phyloP scores from a whole-genome alignment of 106 monocot species.

The Acorus calamus region DNA sequence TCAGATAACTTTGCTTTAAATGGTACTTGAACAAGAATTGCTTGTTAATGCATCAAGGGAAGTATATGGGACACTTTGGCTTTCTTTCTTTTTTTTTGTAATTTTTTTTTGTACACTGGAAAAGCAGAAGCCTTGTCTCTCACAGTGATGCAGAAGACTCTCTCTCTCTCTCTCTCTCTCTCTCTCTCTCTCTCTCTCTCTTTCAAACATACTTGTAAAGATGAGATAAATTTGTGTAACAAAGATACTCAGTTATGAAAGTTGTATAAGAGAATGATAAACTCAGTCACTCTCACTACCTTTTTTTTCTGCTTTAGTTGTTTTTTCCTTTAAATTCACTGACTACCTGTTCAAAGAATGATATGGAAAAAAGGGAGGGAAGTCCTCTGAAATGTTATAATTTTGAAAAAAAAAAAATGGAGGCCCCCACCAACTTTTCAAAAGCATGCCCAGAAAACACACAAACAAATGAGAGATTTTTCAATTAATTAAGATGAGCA shows the following conservation, averaged over 20 bases:
- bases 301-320: no score
- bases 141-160: no score
- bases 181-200: no score
- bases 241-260: no score
- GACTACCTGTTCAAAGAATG: slow-evolving; percentile 18
- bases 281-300: no score
- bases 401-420: background rate
- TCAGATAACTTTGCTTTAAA: background rate
- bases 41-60: slow-evolving; percentile 11
- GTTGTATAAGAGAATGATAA: no score
- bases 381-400: background rate
- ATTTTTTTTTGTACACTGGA: background rate
- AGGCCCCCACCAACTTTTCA: slow-evolving; percentile 4
- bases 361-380: slow-evolving; percentile 4
- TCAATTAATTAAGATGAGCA: background rate
- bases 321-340: background rate
- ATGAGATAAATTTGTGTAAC: no score
- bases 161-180: no score
- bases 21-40: slow-evolving; percentile 1
- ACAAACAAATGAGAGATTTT: background rate
- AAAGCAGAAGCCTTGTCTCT: slow-evolving; percentile 1
- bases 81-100: slow-evolving; percentile 9
- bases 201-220: no score
- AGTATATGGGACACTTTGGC: background rate
- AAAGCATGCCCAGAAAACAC: slow-evolving; percentile 9